Conservation (phyloP, 495 filamentous ascomycete genomes). For the Podospora comata region DNA sequence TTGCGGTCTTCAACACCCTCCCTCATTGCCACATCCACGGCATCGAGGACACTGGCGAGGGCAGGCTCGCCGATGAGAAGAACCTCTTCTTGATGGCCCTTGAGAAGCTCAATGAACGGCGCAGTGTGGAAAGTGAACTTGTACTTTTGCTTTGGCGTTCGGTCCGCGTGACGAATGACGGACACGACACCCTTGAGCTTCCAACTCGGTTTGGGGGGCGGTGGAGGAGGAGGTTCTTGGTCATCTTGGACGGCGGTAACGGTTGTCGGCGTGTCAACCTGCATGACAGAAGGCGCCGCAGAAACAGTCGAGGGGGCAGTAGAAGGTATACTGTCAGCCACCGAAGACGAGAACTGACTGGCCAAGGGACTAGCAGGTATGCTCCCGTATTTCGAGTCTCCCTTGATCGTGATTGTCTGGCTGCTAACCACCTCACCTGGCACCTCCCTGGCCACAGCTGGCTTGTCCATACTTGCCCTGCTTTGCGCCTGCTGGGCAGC, state of each 20-base stretch:
- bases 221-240: constrained; percentile 57
- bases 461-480: constrained; percentile 36
- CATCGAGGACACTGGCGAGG: constrained; percentile 80
- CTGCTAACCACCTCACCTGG: constrained; percentile 6
- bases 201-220: constrained; percentile 93
- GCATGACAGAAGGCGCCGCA: constrained; percentile 38
- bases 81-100: constrained; percentile 94
- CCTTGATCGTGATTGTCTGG: constrained; percentile 14
- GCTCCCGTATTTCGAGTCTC: constrained; percentile 35
- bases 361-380: constrained; percentile 35
- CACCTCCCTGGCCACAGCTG: constrained; percentile 17
- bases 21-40: constrained; percentile 72
- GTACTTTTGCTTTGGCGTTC: constrained; percentile 97
- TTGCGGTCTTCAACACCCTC: constrained; percentile 77
- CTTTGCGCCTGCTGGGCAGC: constrained; percentile 25
- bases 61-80: constrained; percentile 89
- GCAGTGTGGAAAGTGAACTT: constrained; percentile 98
- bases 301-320: constrained; percentile 44
- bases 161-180: constrained; percentile 91
- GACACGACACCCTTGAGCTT: constrained; percentile 98
- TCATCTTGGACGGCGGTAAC: constrained; percentile 18
- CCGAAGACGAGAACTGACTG: constrained; percentile 33
- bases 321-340: constrained; percentile 39
- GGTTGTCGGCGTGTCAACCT: constrained; percentile 11
- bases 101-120: constrained; percentile 90